Conservation (phyloP, 805 yeast genomes). For the Saccharomycopsis guyanensis region DNA sequence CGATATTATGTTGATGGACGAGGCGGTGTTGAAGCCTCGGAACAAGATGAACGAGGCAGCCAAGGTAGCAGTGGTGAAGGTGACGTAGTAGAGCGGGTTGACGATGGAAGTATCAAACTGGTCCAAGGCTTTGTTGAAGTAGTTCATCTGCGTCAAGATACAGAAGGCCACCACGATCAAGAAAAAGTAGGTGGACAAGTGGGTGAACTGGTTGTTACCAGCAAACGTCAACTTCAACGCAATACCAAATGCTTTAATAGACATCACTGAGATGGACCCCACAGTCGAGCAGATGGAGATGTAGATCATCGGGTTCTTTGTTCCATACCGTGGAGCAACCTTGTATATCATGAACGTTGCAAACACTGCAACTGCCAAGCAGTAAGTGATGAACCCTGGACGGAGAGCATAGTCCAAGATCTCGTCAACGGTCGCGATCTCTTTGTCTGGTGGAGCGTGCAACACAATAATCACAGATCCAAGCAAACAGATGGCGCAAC, state of each 20-base stretch:
- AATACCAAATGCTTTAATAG: conserved; percentile 89
- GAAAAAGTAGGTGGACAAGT: conserved; percentile 76
- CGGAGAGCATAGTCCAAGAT: conserved; percentile 70
- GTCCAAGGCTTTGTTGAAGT: conserved; percentile 86
- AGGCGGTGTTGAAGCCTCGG: conserved; percentile 79
- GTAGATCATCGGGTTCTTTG: conserved; percentile 79
- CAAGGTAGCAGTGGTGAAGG: conserved; percentile 83
- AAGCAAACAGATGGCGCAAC: conserved; percentile 83
- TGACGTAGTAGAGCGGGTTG: conserved; percentile 83
- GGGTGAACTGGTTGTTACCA: conserved; percentile 85
- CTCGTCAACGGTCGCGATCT: conserved; percentile 81
- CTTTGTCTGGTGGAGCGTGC: conserved; percentile 94
- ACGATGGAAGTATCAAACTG: conserved; percentile 91
- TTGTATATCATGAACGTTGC: conserved; percentile 73
- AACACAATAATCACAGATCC: conserved; percentile 84
- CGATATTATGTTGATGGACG: conserved; percentile 72
- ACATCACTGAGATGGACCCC: conserved; percentile 85
- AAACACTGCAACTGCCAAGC: conserved; percentile 53
- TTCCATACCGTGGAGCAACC: conserved; percentile 75
- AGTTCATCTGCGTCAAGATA: conserved; percentile 87
- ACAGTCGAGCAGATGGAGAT: conserved; percentile 84
- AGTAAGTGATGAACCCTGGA: conserved; percentile 69
- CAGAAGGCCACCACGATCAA: conserved; percentile 70
- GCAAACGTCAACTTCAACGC: conserved; percentile 77
- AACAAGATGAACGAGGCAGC: conserved; percentile 80